Percentiles rank a stretch among this genome's conserved stretches.
Conservation (phyloP, 441 rosid species). For the Oxalis stricta region DNA sequence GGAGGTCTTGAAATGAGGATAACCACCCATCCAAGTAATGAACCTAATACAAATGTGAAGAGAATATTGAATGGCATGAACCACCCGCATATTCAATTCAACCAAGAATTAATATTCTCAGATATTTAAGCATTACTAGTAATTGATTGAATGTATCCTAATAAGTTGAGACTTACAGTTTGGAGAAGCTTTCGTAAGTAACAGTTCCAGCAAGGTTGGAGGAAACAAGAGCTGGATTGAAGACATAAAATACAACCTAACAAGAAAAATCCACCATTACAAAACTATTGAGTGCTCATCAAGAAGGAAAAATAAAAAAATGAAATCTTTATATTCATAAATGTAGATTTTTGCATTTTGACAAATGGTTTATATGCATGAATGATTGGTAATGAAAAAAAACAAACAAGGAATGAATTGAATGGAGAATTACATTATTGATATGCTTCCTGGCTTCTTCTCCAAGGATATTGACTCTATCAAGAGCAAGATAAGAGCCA, state of each 20-base stretch:
- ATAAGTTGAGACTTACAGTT: slow-evolving; percentile 22
- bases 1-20: slow-evolving; percentile 53
- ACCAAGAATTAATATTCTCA: neutral
- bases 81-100: slow-evolving; percentile 35
- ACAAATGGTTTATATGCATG: neutral
- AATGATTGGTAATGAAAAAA: neutral
- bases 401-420: too few relatives aligned
- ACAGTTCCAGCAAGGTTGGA: slow-evolving; percentile 32
- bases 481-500: slow-evolving; percentile 32
- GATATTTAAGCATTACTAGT: too few relatives aligned
- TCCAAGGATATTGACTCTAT: slow-evolving; percentile 24
- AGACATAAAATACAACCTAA: slow-evolving; percentile 45
- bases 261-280: neutral
- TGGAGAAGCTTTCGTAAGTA: slow-evolving; percentile 27
- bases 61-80: slow-evolving; percentile 83
- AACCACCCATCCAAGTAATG: slow-evolving; percentile 66
- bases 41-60: slow-evolving; percentile 54
- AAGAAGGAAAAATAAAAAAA: neutral
- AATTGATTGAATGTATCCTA: too few relatives aligned
- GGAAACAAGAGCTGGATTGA: slow-evolving; percentile 39
- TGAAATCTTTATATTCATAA: neutral
- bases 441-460: slow-evolving; percentile 31
- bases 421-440: slow-evolving; percentile 26
- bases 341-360: neutral
- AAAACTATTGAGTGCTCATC: neutral